Percentiles rank a stretch among this genome's conserved stretches.
These are phyloP conservation scores for Glomus cerebriforme DNA, from an alignment of 192 early-diverging fungal genomes.

Conservation along the genomic window DNA sequence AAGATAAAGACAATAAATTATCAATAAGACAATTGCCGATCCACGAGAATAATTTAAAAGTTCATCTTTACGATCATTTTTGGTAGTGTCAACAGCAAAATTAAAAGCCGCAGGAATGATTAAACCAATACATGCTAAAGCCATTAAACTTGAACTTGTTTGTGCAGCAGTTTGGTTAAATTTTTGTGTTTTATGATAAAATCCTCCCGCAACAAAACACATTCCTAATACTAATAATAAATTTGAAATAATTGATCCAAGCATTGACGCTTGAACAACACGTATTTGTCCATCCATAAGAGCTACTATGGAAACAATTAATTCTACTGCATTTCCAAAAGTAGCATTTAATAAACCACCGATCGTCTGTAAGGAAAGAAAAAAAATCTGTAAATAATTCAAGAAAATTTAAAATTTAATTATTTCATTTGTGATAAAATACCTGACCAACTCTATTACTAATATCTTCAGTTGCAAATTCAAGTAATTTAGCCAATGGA, in stretches of 20 bases:
- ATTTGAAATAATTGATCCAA: constrained; percentile 89
- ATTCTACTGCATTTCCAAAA: constrained; percentile 85
- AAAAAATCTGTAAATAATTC: no score
- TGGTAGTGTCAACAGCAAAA: constrained; percentile 45
- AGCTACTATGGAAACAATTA: constrained; percentile 79
- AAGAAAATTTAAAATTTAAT: constrained; percentile 66
- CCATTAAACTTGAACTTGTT: constrained; percentile 67
- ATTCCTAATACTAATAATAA: constrained; percentile 84
- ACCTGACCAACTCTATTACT: constrained; percentile 65
- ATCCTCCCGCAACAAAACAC: constrained; percentile 36
- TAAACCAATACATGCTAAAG: constrained; percentile 64
- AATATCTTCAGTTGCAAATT: constrained; percentile 77
- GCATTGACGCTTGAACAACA: constrained; percentile 62
- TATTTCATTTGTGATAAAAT: constrained; percentile 2
- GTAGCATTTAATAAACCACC: constrained; percentile 68
- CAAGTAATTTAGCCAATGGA: constrained; percentile 83
- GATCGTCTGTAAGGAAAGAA: no score
- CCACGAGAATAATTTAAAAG: constrained; percentile 66
- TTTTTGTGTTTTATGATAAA: constrained; percentile 42
- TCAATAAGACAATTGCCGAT: constrained; percentile 66
- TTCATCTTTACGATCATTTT: constrained; percentile 44
- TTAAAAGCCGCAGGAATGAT: constrained; percentile 71
- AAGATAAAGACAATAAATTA: constrained; percentile 70
- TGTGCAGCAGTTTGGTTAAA: constrained; percentile 75
- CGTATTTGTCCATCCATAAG: constrained; percentile 61